Base-by-base conservation (phyloP, 306 rosid genomes). In the Cercis canadensis region DNA sequence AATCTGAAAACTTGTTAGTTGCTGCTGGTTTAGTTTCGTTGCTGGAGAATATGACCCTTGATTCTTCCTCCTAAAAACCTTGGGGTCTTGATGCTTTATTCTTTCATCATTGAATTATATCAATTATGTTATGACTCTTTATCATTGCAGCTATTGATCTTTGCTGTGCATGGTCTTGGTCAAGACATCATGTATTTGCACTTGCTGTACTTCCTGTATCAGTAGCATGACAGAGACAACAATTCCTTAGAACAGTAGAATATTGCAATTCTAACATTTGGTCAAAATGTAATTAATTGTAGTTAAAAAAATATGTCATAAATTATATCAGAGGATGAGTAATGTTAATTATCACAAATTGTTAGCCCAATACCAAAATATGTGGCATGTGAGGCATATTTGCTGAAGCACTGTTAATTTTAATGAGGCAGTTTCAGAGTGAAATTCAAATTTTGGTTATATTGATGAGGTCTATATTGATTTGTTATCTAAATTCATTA, bases 221-320 rank as follows among this genome's bases (percentile, higher is more conserved):
- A 7, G 67, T 65, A 47, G 61, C 71, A 19, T 64, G 56, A 24
- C n/a, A n/a, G 41, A 64, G 57, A 36, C 16, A 57, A 9, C 43
- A 72, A 29, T 40, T 65, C 45, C 43, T 3, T 51, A 18, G 39
- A 78, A 31, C 50, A 57, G 13, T 33, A 16, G 16, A 51, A 14
- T 33, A 11, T 78, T 66, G 8, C 50, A 72, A 33, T 50, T 9
- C 13, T 3, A 2, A 41, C 11, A 41, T 8, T 9, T 41, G 11
- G 46, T 41, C 8, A 45, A 58, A 51, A n/a, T 72, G 43, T 43
- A 46, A 59, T 33, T 21, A n/a, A 29, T 21, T 65, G 8, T 34
- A 34, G 39, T 8, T 41, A 7, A 11, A 8, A 41, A 4, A 6
- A 11, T 41, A 41, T 41, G 11, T 6, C 46, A 6, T 41, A 2